Base-by-base conservation (phyloP, 192 early-diverging fungal genomes). In the Geranomyces michiganensis region DNA sequence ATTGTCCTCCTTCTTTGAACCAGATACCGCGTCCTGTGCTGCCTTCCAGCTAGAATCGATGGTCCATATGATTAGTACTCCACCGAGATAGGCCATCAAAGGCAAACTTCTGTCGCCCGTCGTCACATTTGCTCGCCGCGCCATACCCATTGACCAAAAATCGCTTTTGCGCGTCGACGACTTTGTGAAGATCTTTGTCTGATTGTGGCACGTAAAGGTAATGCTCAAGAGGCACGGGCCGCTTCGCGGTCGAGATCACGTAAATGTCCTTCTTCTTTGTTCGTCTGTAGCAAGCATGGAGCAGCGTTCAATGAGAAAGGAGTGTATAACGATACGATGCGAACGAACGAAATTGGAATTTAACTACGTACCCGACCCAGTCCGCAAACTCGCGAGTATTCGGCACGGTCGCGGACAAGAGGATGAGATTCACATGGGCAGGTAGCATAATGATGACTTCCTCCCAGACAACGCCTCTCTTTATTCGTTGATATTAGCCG, bases 391-490 rank as follows among this genome's bases (percentile, higher is more conserved):
- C 97, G 73, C 88, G 89, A 2, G 96, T 96, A 78, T 99, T 99
- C 36, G 97, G 96, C 5, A 99, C 94, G 14, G 97, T 99, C 0
- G 97, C 97, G 15, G 95, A 97, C 33, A 99, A 81, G 49, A 99
- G 78, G 67, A 99, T 95, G n/a, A 99, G 79, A 15, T 83, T 95
- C 1, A 99, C 90, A 79, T 99, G 96, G 0, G 91, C 86, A 2
- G 97, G 97, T 13, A 99, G 82, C 96, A 99, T 97, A 71, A 98
- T 97, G 66, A 99, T 99, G 30, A 97, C 95, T 78, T 99, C 97
- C 81, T 99, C 97, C 97, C 97, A 99, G 1, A 99, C 97, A 0
- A 99, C 96, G 60, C 97, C 97, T 70, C 91, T 80, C 90, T 92
- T 29, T 44, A 47, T 63, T 8, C 14, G 68, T 44, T 1, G 7